Evolutionary conservation across 805 yeast species (phyloP), one percentile per base, ranked within the genome.

Genomic region (Lipomyces oligophaga): DNA sequence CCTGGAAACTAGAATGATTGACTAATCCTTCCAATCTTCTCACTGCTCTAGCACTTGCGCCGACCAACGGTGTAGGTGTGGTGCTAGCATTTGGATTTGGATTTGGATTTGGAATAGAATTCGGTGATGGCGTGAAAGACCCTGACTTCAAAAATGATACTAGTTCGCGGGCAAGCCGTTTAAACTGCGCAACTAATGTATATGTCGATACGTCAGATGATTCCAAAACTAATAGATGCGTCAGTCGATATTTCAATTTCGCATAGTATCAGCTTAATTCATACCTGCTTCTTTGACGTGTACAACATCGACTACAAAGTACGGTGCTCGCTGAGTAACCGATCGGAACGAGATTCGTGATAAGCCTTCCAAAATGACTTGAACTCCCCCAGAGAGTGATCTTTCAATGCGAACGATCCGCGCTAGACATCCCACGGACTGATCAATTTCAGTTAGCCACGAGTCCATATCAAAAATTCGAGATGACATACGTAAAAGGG

Each of bases 341-440:
- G 22, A 16, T 11, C 30, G 30, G 28, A 52, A 27, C 36, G 41
- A 31, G 36, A 58, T 37, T 5, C 61, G 57, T 20, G 51, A 34
- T 4, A 54, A 27, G 24, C 61, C 61, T 39, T 58, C 61, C 25
- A 58, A 30, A 4, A 54, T 52, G 30, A 52, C 47, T 33, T 52
- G 53, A 15, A 36, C 45, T 22, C 34, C 38, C 10, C 45, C 46
- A 11, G 50, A 24, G 20, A 36, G 41, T 2, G 50, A 30, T 11
- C 55, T 43, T 31, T 57, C 60, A n/a, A 57, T 36, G 8, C 60
- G 52, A 10, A 52, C 52, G 21, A 57, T 38, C 18, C 52, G 39
- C 10, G 58, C 58, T 13, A 52, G 37, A 27, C 58, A 46, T 2
- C 60, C 60, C 24, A 36, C 47, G 7, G 36, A 40, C 55, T 50